Conservation (phyloP, 108 stramenopile species). For the Halocafeteria seosinensis region DNA sequence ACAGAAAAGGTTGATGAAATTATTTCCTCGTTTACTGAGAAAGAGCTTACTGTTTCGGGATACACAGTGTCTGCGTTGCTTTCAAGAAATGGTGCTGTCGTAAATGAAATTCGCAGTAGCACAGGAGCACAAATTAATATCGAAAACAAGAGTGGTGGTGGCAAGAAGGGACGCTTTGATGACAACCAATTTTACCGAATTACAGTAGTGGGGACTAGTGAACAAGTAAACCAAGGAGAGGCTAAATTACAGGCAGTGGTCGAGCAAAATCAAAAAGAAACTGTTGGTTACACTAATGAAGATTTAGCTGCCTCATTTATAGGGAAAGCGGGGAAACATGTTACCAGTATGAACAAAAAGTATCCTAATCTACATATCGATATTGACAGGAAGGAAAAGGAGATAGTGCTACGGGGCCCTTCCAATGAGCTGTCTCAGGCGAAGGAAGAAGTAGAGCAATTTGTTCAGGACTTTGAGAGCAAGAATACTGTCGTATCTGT, state of each 20-base stretch:
- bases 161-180: not conserved
- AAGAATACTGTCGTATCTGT: not conserved
- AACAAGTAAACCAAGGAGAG: not conserved
- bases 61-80: too few species aligned
- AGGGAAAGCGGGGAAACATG: not conserved
- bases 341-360: not conserved
- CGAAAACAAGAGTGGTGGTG: not conserved
- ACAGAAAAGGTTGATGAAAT: too few species aligned
- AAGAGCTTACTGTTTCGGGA: too few species aligned
- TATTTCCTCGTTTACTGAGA: too few species aligned
- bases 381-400: not conserved
- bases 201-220: not conserved
- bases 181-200: not conserved
- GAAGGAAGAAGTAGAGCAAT: not conserved
- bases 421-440: not conserved
- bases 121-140: not conserved
- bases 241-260: not conserved
- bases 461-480: not conserved
- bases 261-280: not conserved
- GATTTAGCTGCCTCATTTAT: not conserved
- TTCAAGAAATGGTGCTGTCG: not conserved
- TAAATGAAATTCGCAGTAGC: not conserved
- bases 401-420: not conserved
- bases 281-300: not conserved
- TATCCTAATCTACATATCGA: not conserved